phyloP scores from a whole-genome alignment of 2,329 filamentous ascomycete genomes.

The Pseudogymnoascus sp. region DNA sequence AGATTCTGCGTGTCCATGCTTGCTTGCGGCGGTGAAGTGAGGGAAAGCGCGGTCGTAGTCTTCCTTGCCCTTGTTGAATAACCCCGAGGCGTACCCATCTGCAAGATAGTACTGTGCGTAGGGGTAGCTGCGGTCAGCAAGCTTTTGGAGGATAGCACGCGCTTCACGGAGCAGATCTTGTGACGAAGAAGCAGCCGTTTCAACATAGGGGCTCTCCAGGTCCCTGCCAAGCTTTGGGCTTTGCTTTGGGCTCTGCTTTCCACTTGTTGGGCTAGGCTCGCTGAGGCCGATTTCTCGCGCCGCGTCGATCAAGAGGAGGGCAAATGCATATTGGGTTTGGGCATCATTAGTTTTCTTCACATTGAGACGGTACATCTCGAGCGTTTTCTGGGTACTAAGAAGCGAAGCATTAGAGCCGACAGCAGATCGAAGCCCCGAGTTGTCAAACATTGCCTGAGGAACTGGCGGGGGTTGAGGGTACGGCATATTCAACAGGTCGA shows the following conservation, averaged over 20 bases:
- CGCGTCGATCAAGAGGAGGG: conserved; percentile 83
- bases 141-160: conserved; percentile 75
- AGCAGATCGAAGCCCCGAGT: conserved; percentile 66
- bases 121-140: conserved; percentile 82
- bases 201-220: conserved; percentile 38
- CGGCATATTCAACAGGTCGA: conserved; percentile 47
- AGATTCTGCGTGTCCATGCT: conserved; percentile 94
- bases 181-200: conserved; percentile 42
- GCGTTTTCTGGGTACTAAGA: conserved; percentile 81
- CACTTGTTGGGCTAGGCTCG: conserved; percentile 29
- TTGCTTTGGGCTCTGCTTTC: conserved; percentile 33
- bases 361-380: conserved; percentile 95
- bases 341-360: conserved; percentile 94
- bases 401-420: conserved; percentile 88
- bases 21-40: conserved; percentile 85
- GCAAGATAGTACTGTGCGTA: conserved; percentile 97
- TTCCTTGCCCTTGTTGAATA: conserved; percentile 90
- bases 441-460: conserved; percentile 50
- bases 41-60: conserved; percentile 89
- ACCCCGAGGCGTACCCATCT: conserved; percentile 85
- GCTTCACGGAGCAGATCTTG: conserved; percentile 76
- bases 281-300: conserved; percentile 68
- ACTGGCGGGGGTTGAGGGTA: conserved; percentile 29
- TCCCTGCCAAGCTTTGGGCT: conserved; percentile 40
- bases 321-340: conserved; percentile 91